phyloP scores from a whole-genome alignment of 1,139 yeast species.

The Pichia inconspicua region DNA sequence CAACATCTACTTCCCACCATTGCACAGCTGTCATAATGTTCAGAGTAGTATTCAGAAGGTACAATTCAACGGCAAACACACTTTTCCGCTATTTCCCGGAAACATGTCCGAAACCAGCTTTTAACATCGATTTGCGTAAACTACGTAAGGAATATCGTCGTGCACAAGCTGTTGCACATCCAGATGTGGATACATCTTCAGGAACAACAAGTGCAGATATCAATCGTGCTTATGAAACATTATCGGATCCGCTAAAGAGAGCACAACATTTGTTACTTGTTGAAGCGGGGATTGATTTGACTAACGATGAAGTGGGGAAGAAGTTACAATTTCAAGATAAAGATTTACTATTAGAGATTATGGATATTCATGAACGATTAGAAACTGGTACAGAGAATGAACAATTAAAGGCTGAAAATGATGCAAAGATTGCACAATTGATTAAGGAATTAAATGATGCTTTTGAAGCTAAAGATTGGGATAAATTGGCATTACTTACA shows the following conservation, averaged over 20 bases:
- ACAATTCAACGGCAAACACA: background rate
- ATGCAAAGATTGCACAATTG: slow-evolving; percentile 38
- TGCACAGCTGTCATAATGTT: background rate
- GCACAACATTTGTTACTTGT: slow-evolving; percentile 47
- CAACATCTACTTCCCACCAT: background rate
- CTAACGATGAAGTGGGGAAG: slow-evolving; percentile 29
- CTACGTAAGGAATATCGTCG: slow-evolving; percentile 68
- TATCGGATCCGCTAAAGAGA: slow-evolving; percentile 63
- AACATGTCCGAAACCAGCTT: slow-evolving; percentile 56
- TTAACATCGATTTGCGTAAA: slow-evolving; percentile 44
- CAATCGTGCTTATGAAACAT: slow-evolving; percentile 67
- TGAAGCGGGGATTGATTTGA: slow-evolving; percentile 37
- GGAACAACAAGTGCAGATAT: slow-evolving; percentile 39
- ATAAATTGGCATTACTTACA: slow-evolving; percentile 56
- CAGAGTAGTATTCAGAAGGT: background rate
- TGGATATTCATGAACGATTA: slow-evolving; percentile 50
- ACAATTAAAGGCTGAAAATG: slow-evolving; percentile 47
- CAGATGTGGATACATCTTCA: slow-evolving; percentile 44
- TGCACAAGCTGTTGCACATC: slow-evolving; percentile 72
- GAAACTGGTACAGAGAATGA: slow-evolving; percentile 53
- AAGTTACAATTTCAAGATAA: slow-evolving; percentile 37
- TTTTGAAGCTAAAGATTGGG: slow-evolving; percentile 38
- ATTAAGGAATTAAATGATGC: slow-evolving; percentile 33
- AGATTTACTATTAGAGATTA: slow-evolving; percentile 38
- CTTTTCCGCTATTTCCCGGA: slow-evolving; percentile 54